phyloP scores from a whole-genome alignment of 1,139 yeast species.

The Debaryomyces subglobosus region DNA sequence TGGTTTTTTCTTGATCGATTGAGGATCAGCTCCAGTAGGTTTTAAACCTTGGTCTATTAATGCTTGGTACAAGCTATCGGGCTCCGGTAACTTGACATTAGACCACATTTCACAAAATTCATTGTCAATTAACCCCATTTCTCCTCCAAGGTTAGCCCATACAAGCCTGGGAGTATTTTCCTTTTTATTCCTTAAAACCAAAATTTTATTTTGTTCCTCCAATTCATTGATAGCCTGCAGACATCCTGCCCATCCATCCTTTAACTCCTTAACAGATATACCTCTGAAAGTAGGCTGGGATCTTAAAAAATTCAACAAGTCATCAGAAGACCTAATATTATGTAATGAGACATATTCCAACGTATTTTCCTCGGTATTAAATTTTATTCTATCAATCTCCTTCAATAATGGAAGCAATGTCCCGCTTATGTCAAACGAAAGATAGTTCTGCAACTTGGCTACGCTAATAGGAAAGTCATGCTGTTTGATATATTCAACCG shows the following conservation, averaged over 20 bases:
- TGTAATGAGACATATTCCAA: conserved; percentile 87
- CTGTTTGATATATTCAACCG: conserved; percentile 80
- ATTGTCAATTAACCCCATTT: conserved; percentile 74
- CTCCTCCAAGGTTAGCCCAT: conserved; percentile 86
- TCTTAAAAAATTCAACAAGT: conserved; percentile 71
- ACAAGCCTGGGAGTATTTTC: conserved; percentile 88
- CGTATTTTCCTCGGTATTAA: conserved; percentile 59
- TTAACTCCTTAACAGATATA: conserved; percentile 80
- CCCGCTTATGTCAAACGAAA: conserved; percentile 50
- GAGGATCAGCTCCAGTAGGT: conserved; percentile 98
- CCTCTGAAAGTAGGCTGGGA: conserved; percentile 90
- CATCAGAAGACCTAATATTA: conserved; percentile 81
- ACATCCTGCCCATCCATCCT: conserved; percentile 98
- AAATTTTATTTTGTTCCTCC: conserved; percentile 73
- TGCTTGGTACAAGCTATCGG: conserved; percentile 72
- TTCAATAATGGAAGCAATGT: conserved; percentile 68
- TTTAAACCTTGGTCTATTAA: conserved; percentile 84
- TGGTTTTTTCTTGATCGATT: conserved; percentile 68
- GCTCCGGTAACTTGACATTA: conserved; percentile 74
- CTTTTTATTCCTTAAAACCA: conserved; percentile 87
- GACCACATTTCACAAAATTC: conserved; percentile 87
- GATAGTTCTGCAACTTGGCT: conserved; percentile 59
- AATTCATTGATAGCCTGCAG: conserved; percentile 72
- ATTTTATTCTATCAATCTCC: conserved; percentile 75
- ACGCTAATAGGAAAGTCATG: conserved; percentile 72